phyloP scores from a whole-genome alignment of 2,329 filamentous ascomycete species.

The Venturia asperata region DNA sequence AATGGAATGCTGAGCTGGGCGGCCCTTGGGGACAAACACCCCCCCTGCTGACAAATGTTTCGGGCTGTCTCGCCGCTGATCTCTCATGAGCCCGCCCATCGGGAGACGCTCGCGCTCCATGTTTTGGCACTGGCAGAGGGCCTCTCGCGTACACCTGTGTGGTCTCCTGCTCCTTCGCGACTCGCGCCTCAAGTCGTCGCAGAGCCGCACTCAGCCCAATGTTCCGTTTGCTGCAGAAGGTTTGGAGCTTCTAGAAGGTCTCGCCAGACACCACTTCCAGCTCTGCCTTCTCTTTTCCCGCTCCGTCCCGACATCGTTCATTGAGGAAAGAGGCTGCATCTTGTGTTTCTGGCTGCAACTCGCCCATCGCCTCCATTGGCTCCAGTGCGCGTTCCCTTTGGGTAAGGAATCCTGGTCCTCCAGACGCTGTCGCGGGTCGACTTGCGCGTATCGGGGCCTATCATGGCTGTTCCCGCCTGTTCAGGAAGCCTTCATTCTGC shows the following conservation, averaged over 20 bases:
- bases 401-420: background rate
- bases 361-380: background rate
- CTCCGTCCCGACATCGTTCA: background rate
- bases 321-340: background rate
- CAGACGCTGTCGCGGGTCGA: slow-evolving; percentile 1
- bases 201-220: background rate
- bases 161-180: slow-evolving; percentile 3
- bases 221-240: slow-evolving; percentile 3
- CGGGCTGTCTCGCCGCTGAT: background rate
- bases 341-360: slow-evolving; percentile 8
- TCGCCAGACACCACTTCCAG: background rate
- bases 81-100: background rate
- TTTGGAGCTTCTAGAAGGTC: slow-evolving; percentile 9
- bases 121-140: slow-evolving; percentile 4
- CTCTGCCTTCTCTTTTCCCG: background rate
- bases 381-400: background rate
- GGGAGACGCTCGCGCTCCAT: background rate
- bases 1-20: slow-evolving; percentile 5
- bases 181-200: background rate
- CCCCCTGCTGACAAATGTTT: slow-evolving; percentile 7
- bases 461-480: background rate
- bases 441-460: slow-evolving; percentile 6
- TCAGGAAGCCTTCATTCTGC: slow-evolving; percentile 13
- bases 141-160: background rate
- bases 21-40: background rate